Conservation (phyloP, 2,329 filamentous ascomycete genomes). For the Alternaria sp. region DNA sequence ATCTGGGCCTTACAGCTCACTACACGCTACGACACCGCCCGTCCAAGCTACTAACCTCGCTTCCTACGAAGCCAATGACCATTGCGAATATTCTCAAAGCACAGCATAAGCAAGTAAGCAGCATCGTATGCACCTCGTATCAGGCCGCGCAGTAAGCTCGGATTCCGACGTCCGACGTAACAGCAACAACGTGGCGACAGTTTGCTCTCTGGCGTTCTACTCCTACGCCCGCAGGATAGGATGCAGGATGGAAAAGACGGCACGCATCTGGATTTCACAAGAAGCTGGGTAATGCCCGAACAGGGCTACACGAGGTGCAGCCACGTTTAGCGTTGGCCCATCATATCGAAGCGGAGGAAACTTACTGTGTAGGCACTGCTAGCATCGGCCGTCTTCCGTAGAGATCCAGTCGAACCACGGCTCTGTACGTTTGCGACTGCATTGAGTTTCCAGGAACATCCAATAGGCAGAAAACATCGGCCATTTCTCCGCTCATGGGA, state of each 20-base stretch:
- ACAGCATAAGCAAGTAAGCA: constrained; percentile 1
- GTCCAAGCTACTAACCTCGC: not conserved
- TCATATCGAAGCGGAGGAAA: not conserved
- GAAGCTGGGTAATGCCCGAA: not conserved
- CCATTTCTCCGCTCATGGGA: not conserved
- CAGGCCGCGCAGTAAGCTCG: not conserved
- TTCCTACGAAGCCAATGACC: not conserved
- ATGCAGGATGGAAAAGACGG: not conserved
- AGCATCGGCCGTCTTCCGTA: not conserved
- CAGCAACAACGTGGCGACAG: not conserved
- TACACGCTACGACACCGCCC: not conserved
- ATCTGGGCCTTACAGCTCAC: not conserved
- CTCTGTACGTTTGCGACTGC: not conserved
- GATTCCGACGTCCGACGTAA: not conserved
- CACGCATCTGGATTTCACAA: not conserved
- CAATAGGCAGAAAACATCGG: not conserved
- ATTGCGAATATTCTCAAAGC: not conserved
- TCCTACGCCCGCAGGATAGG: not conserved
- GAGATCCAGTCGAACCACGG: not conserved
- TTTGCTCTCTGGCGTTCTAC: not conserved
- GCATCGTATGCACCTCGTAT: constrained; percentile 1
- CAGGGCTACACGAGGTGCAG: not conserved
- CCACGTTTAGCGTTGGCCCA: not conserved
- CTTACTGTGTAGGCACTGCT: not conserved
- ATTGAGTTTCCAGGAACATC: not conserved